Percentiles rank a stretch among this genome's conserved stretches.
phyloP scores from a whole-genome alignment of 441 rosid genomes.

The Aleurites moluccanus region DNA sequence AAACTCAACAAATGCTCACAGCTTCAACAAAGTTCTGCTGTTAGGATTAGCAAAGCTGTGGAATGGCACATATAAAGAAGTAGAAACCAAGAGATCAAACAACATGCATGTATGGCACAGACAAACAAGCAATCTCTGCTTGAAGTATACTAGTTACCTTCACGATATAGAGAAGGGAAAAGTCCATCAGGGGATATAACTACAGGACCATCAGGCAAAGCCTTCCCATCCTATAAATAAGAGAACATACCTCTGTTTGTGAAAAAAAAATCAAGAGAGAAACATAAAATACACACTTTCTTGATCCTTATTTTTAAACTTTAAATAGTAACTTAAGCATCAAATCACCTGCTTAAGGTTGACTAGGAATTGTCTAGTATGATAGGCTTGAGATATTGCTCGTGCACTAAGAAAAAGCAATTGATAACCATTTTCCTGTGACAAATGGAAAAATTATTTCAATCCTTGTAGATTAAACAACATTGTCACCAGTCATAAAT shows the following conservation, averaged over 20 bases:
- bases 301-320: constrained; percentile 10
- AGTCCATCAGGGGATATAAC: constrained; percentile 98
- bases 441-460: constrained; percentile 18
- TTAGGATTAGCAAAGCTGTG: background rate
- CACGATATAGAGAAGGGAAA: constrained; percentile 88
- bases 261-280: constrained; percentile 1
- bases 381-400: constrained; percentile 90
- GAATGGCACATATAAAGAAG: background rate
- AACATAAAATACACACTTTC: constrained; percentile 7
- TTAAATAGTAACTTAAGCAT: constrained; percentile 7
- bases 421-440: constrained; percentile 96
- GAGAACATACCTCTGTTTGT: constrained; percentile 8
- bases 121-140: background rate
- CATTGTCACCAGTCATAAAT: constrained; percentile 5
- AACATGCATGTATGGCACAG: background rate
- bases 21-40: background rate
- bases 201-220: constrained; percentile 95
- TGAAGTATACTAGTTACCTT: constrained; percentile 52
- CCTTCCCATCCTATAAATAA: constrained; percentile 73
- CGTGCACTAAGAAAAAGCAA: constrained; percentile 96
- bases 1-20: background rate
- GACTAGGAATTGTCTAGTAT: constrained; percentile 76
- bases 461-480: constrained; percentile 5
- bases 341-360: constrained; percentile 85
- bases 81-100: background rate